Evolutionary conservation across 2,329 filamentous ascomycete genomes (phyloP).

Genomic region (Colletotrichum destructivum): DNA sequence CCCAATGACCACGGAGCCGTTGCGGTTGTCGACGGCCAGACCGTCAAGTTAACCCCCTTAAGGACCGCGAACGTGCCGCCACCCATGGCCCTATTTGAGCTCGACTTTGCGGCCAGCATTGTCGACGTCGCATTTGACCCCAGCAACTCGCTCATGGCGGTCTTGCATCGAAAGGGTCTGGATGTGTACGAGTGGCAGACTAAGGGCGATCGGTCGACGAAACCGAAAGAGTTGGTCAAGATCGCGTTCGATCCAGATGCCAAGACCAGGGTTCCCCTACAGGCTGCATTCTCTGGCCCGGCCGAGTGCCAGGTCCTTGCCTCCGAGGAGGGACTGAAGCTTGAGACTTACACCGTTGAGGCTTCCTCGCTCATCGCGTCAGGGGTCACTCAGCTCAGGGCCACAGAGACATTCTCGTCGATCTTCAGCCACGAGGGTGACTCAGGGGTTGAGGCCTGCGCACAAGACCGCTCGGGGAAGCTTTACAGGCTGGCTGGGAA

Average conservation of each 20-base stretch:
- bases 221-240: conserved; percentile 58
- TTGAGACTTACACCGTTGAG: conserved; percentile 30
- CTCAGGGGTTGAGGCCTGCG: conserved; percentile 53
- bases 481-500: conserved; percentile 56
- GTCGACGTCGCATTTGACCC: conserved; percentile 83
- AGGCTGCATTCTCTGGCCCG: conserved; percentile 50
- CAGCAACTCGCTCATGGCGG: conserved; percentile 76
- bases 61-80: conserved; percentile 89
- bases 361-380: background rate
- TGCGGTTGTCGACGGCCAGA: conserved; percentile 86
- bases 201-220: conserved; percentile 66
- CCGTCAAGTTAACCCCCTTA: conserved; percentile 87
- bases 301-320: conserved; percentile 51
- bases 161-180: conserved; percentile 78
- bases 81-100: conserved; percentile 88
- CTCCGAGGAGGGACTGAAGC: conserved; percentile 46
- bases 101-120: conserved; percentile 73
- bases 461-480: conserved; percentile 63
- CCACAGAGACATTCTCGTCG: conserved; percentile 41
- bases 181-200: conserved; percentile 80
- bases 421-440: conserved; percentile 53
- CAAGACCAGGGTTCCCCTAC: conserved; percentile 46
- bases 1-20: conserved; percentile 86
- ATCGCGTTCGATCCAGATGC: conserved; percentile 55
- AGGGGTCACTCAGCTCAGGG: conserved; percentile 18